A percentile compares a stretch with the other conserved stretches of the same genome.
Evolutionary conservation across 495 filamentous ascomycete species (phyloP).

Genomic region (Staphylotrichum longicolle): DNA sequence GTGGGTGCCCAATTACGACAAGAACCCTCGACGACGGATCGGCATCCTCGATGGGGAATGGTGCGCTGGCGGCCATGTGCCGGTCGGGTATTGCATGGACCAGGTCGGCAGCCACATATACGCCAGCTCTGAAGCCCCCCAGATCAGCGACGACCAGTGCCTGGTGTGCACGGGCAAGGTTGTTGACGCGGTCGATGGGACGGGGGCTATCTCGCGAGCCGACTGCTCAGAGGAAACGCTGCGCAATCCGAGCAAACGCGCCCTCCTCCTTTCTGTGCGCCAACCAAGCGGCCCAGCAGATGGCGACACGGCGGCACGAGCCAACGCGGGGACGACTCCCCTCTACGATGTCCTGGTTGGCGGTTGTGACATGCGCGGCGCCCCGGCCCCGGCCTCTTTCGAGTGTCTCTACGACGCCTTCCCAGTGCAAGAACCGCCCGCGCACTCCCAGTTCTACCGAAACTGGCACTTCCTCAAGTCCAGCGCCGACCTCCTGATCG

Average conservation of each 20-base stretch:
- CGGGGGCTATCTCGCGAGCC: too few species aligned
- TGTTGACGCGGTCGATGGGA: not conserved
- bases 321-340: not conserved
- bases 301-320: not conserved
- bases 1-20: conserved; percentile 11
- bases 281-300: too few species aligned
- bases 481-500: conserved; percentile 7
- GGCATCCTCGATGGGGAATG: conserved; percentile 16
- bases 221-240: too few species aligned
- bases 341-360: conserved; percentile 13
- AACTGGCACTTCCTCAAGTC: conserved; percentile 20
- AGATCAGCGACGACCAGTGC: too few species aligned
- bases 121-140: too few species aligned
- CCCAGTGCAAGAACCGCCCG: conserved; percentile 11
- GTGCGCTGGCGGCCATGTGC: conserved; percentile 10
- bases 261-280: too few species aligned
- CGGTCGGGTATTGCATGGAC: too few species aligned
- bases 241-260: too few species aligned
- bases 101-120: too few species aligned
- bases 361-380: conserved; percentile 10
- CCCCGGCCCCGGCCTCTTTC: conserved; percentile 4
- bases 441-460: conserved; percentile 3
- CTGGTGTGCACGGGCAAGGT: conserved; percentile 4
- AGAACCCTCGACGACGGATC: conserved; percentile 11
- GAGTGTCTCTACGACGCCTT: conserved; percentile 16